A percentile compares a stretch with the other conserved stretches of the same genome.
Evolutionary conservation across 106 monocot genomes (phyloP).

Genomic region (Phalaenopsis aphrodite): DNA sequence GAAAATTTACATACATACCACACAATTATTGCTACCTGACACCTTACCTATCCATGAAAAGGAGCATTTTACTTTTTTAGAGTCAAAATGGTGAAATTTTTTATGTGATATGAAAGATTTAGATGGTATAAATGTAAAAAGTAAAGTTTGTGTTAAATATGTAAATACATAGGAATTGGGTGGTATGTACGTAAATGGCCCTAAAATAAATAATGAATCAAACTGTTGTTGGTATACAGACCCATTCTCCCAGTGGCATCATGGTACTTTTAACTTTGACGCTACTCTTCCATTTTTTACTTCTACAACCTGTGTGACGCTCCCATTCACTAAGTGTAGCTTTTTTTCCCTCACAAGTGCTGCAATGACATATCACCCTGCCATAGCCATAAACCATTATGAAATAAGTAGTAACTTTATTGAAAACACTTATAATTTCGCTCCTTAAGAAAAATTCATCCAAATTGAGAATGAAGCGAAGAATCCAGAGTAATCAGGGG

Average conservation of each 20-base stretch:
- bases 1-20: too few species aligned
- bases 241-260: slow-evolving; percentile 73
- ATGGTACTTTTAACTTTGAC: slow-evolving; percentile 64
- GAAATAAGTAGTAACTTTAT: not conserved
- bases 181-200: too few species aligned
- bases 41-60: too few species aligned
- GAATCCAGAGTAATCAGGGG: not conserved
- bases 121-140: too few species aligned
- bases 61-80: too few species aligned
- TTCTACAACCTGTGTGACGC: slow-evolving; percentile 81
- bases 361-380: slow-evolving; percentile 72
- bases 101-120: too few species aligned
- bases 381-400: slow-evolving; percentile 3
- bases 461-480: not conserved
- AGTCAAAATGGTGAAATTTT: too few species aligned
- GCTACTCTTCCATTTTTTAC: slow-evolving; percentile 85
- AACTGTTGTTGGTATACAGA: slow-evolving; percentile 18
- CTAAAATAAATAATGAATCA: not conserved
- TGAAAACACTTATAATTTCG: not conserved
- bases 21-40: too few species aligned
- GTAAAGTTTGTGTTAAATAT: too few species aligned
- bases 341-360: slow-evolving; percentile 57
- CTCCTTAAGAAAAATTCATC: not conserved
- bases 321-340: slow-evolving; percentile 82
- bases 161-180: too few species aligned